These are phyloP conservation scores for Aspergillus heteromorphus DNA, from an alignment of 495 filamentous ascomycete genomes.

Conservation along the genomic window DNA sequence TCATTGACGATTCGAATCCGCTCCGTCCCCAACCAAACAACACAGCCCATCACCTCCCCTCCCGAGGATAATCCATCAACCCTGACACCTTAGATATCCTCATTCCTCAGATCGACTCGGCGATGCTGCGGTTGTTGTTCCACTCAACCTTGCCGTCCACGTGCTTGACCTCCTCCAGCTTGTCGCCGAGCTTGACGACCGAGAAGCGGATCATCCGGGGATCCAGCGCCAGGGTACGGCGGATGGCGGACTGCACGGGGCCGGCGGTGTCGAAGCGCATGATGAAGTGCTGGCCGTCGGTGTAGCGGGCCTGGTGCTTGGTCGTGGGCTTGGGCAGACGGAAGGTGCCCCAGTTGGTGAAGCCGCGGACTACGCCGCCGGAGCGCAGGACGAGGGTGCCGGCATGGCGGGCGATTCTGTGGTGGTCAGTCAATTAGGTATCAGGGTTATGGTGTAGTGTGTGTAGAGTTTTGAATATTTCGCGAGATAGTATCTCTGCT, in stretches of 20 bases:
- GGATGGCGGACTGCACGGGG: conserved; percentile 63
- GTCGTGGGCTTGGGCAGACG: conserved; percentile 68
- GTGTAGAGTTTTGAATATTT: no score
- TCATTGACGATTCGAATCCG: conserved; percentile 9
- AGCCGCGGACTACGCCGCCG: conserved; percentile 86
- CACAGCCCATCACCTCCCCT: no score
- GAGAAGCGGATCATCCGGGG: conserved; percentile 84
- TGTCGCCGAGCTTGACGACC: conserved; percentile 80
- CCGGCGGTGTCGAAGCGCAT: conserved; percentile 86
- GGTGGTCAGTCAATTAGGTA: conserved; percentile 9
- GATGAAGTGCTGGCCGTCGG: conserved; percentile 88
- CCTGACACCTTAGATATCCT: conserved; percentile 1
- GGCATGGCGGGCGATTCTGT: conserved; percentile 76
- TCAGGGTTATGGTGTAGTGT: no score
- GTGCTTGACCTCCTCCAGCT: conserved; percentile 62
- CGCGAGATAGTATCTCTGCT: background rate
- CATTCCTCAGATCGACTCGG: conserved; percentile 21
- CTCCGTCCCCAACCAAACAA: conserved; percentile 12
- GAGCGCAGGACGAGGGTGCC: conserved; percentile 76
- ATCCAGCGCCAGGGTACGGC: conserved; percentile 74
- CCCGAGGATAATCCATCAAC: no score
- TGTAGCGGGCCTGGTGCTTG: conserved; percentile 74
- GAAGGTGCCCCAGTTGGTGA: conserved; percentile 92
- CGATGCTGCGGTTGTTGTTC: conserved; percentile 36
- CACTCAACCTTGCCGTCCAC: conserved; percentile 57